Conservation (phyloP, 1,139 yeast genomes). For the Yamadazyma jaroonii region DNA sequence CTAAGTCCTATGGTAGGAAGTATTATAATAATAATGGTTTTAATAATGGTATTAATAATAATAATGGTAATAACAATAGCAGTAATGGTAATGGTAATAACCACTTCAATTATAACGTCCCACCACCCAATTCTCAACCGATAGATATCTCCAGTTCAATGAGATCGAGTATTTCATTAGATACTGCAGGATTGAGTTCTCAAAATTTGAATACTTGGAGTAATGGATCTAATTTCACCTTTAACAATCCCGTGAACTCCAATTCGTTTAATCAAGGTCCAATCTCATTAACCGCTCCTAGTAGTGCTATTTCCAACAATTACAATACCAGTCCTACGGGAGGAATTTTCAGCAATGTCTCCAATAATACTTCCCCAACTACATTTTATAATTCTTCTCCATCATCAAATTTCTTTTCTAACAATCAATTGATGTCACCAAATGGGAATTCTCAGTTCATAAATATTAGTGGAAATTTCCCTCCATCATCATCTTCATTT, state of each 20-base stretch:
- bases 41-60: neutral
- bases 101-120: neutral
- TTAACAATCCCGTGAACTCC: neutral
- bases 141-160: constrained; percentile 5
- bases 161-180: neutral
- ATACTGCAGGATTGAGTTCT: neutral
- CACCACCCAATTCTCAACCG: constrained; percentile 4
- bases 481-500: neutral
- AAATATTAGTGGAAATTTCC: constrained; percentile 1
- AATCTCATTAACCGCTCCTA: constrained; percentile 3
- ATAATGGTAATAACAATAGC: neutral
- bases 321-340: neutral
- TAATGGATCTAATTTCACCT: constrained; percentile 1
- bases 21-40: constrained; percentile 1
- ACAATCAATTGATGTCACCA: constrained; percentile 7
- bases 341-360: constrained; percentile 10
- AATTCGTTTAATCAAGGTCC: neutral
- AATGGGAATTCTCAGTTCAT: neutral
- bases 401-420: constrained; percentile 13
- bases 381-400: constrained; percentile 9
- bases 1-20: constrained; percentile 23
- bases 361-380: constrained; percentile 17
- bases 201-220: constrained; percentile 1
- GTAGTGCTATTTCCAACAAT: constrained; percentile 3
- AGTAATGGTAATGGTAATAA: neutral